Evolutionary conservation across 306 rosid genomes (phyloP), one percentile per base, ranked within the genome.

Genomic region (Sophora flavescens): DNA sequence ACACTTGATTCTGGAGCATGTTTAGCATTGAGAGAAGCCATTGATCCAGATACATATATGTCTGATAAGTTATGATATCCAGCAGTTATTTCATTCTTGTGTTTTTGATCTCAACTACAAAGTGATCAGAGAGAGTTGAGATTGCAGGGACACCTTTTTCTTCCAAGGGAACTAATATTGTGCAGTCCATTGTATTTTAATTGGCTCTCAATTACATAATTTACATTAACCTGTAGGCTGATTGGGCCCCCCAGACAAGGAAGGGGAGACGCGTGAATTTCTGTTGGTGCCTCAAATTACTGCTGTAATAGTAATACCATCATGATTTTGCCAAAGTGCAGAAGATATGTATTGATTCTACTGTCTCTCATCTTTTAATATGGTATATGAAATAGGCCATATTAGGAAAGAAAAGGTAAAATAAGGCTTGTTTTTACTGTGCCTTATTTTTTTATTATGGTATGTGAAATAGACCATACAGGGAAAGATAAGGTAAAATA

Each of bases 291-390:
- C 59, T 62, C 45, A 54, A 57, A 35, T n/a, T n/a, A n/a, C 63
- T 54, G 52, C 47, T 12, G 44, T 32, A 17, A 44, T 64, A 33
- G 3, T 3, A 30, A 30, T 30, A 30, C 11, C 72, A 75, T 51
- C 58, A 63, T 70, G 70, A 53, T 75, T 57, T 76, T 71, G 30
- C 11, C 59, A 70, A 32, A 76, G 54, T 74, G 32, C 60, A 39
- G 72, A 65, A 50, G 79, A 82, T 63, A 76, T 68, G 74, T 70
- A 60, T 66, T 22, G 81, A 74, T 78, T 80, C 45, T 5, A 5
- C 16, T 60, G 70, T 77, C 71, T n/a, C n/a, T 66, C 60, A 48
- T 74, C 26, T 65, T 77, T 70, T 5, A 60, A 36, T 18, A 58
- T 83, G 66, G 52, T 16, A 10, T 61, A 17, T 51, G 81, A 58